Base-by-base conservation (phyloP, 2,329 filamentous ascomycete species). In the Pseudocercospora crystallina region DNA sequence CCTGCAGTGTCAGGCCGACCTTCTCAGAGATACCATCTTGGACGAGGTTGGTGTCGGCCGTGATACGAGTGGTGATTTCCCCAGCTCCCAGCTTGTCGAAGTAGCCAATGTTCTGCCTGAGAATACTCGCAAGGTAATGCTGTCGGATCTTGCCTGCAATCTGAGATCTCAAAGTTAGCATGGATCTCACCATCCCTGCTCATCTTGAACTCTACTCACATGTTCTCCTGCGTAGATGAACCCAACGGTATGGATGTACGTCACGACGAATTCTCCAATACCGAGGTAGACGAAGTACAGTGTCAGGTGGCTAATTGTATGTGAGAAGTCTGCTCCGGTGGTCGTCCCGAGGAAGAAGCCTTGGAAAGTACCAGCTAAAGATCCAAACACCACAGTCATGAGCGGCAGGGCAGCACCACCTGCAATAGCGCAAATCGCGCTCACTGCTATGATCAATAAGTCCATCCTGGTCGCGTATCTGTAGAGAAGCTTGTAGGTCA, bases 1-100 rank as follows among this genome's bases (percentile, higher is more conserved):
- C 88, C 11, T 84, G 83, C 49, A 95, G 68, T 0, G 89, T 90
- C 57, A 96, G 73, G 11, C 83, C 84, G 38, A 95, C 81, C 74
- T 96, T 96, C 70, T 95, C 89, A 0, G 89, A 95, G 39, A 99
- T 90, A 49, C 90, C 92, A 60, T 95, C 91, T 69, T 96, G 92
- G 48, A 97, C 86, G 46, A 95, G 76, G 64, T 96, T 96, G 38
- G 90, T 95, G 69, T 97, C 92, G 9, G 91, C 86, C 0, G 92
- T 97, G 61, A 96, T 96, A 57, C 91, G 85, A 1, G 91, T 96
- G 0, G 91, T 96, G 54, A 97, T 89, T 71, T 96, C 94, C 51
- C 92, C 91, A 31, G 90, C 87, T 44, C 91, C 92, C 11, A 96
- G 80, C 65, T 94, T 94, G 70, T 97, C 94, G 71, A 95, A 95